These are phyloP conservation scores for Paecilomyces variotii DNA, from an alignment of 2,329 filamentous ascomycete species.

Conservation along the genomic window DNA sequence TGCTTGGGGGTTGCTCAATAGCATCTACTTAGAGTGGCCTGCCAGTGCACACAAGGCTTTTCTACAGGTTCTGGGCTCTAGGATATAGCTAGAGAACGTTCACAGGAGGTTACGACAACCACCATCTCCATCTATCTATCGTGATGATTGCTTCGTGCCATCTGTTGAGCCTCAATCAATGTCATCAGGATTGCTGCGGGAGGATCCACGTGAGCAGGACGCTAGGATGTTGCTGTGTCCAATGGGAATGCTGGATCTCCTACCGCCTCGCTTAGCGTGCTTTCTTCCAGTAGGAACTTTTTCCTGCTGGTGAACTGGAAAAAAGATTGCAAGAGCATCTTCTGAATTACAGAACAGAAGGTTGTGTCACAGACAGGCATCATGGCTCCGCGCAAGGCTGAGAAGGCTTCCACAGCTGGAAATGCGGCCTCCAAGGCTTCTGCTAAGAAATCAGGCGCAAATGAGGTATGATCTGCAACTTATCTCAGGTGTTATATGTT, in stretches of 20 bases:
- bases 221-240: conserved; percentile 5
- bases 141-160: neutral
- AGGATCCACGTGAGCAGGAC: conserved; percentile 7
- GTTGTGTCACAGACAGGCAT: conserved; percentile 1
- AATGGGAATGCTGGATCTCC: conserved; percentile 8
- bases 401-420: conserved; percentile 14
- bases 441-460: conserved; percentile 3
- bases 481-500: neutral
- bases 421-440: conserved; percentile 5
- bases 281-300: conserved; percentile 15
- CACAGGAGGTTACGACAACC: neutral
- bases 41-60: neutral
- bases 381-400: conserved; percentile 20
- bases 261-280: conserved; percentile 19
- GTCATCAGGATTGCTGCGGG: conserved; percentile 6
- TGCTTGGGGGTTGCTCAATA: neutral
- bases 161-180: neutral
- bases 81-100: neutral
- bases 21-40: neutral
- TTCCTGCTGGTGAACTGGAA: conserved; percentile 7
- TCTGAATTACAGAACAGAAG: neutral
- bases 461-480: neutral
- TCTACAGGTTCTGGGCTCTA: neutral
- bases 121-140: neutral
- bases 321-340: neutral